Conservation (phyloP, 768 basidiomycete species). For the Leccinum truebloodii region DNA sequence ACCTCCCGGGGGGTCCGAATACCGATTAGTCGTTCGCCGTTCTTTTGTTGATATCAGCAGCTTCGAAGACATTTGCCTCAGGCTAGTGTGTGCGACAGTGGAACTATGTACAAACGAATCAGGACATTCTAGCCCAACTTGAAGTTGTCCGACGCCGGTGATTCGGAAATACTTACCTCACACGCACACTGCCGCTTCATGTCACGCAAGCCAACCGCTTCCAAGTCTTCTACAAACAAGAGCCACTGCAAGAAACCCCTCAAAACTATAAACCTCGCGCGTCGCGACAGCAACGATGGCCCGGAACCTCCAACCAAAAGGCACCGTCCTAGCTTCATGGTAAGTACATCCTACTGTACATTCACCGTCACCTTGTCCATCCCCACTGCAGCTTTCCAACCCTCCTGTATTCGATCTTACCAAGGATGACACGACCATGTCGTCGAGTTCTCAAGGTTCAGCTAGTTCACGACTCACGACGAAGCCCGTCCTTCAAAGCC, state of each 20-base stretch:
- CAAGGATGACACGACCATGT: slow-evolving; percentile 9
- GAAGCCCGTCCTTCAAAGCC: slow-evolving; percentile 2
- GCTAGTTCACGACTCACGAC: slow-evolving; percentile 1
- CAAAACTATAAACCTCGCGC: slow-evolving; percentile 27
- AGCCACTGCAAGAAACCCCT: slow-evolving; percentile 14
- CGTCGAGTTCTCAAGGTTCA: slow-evolving; percentile 9
- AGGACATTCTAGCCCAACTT: no score
- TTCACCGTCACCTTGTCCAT: neutral
- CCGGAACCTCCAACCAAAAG: slow-evolving; percentile 26
- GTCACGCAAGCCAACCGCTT: slow-evolving; percentile 20
- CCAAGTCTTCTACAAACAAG: slow-evolving; percentile 12
- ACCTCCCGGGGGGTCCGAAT: no score
- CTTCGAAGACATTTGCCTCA: no score
- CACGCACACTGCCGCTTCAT: slow-evolving; percentile 7
- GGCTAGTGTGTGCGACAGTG: no score
- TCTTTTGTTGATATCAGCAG: no score
- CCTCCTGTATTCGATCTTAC: slow-evolving; percentile 27
- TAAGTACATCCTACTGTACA: neutral
- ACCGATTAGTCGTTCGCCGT: no score
- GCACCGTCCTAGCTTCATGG: slow-evolving; percentile 12
- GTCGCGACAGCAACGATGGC: slow-evolving; percentile 13
- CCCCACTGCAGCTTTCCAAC: slow-evolving; percentile 18
- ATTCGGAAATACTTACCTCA: no score
- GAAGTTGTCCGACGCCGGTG: no score
- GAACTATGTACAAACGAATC: no score